Base-by-base conservation (phyloP, 768 basidiomycete species). In the Mycena floridula region DNA sequence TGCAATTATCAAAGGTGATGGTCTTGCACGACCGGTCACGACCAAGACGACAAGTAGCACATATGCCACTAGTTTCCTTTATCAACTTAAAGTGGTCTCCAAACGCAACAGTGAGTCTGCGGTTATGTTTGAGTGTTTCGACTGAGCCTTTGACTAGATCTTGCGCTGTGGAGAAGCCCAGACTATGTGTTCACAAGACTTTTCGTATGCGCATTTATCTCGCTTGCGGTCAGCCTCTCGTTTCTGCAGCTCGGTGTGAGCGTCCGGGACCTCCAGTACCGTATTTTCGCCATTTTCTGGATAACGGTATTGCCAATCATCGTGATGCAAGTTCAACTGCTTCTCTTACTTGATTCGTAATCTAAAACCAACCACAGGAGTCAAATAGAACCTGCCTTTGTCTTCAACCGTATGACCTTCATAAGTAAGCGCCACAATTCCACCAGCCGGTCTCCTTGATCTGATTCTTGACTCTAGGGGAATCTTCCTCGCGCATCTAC, bases 181-280 rank as follows among this genome's bases (percentile, higher is more conserved):
- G 81, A 90, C 51, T 94, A 93, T 59, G 79, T 89, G 40, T 92
- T 83, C 68, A 89, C 80, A 42, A 79, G 91, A 16, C 65, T 91
- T 21, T 89, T 89, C 60, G 77, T 85, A 13, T 83, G 86, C 50
- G 69, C 74, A 3, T 81, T 81, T 59, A 76, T 85, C 45, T 79
- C 85, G 12, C 64, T 88, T 11, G 79, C 79, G 58, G 70, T 89
- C 48, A 85, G 85, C 23, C 65, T 94, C 25, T 86, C 85, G 4
- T 90, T 90, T 76, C 65, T 95, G 44, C 78, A 83, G 54, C 66
- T 92, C 20, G 83, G 84, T 4, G 68, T 72, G 48, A 75, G 76
- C 50, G 42, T 74, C 46, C 69, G 82, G 44, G 85, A 84, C 36
- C 61, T 93, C 32, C 82, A 92, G 54, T 91, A 86, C 65, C 75